These are phyloP conservation scores for Purpureocillium lavendulum DNA, from an alignment of 2,329 filamentous ascomycete species.

Conservation along the genomic window DNA sequence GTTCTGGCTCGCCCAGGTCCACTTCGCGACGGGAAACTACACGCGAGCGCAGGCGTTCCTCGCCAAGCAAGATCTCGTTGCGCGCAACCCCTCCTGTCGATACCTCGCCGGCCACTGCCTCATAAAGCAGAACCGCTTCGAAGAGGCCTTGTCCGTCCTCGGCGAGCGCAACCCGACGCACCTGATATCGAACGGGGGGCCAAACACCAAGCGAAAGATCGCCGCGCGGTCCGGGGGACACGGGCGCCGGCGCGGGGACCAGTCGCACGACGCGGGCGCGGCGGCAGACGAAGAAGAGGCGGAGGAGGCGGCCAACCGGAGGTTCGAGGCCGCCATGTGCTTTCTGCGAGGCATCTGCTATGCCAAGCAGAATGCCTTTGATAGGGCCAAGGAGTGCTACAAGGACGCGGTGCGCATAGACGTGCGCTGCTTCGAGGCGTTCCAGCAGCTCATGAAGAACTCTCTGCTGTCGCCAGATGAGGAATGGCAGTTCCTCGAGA, in stretches of 20 bases:
- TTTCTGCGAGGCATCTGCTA: constrained; percentile 90
- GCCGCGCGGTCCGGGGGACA: constrained; percentile 22
- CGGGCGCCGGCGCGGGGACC: constrained; percentile 17
- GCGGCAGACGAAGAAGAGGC: constrained; percentile 31
- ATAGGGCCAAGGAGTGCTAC: constrained; percentile 96
- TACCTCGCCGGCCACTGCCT: constrained; percentile 93
- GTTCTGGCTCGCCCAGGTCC: constrained; percentile 96
- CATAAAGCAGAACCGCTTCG: constrained; percentile 83
- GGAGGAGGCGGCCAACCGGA: constrained; percentile 66
- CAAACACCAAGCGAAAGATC: constrained; percentile 28
- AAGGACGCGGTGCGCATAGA: constrained; percentile 96
- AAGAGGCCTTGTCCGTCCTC: constrained; percentile 77
- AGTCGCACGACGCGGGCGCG: too few species aligned
- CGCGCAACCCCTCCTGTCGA: constrained; percentile 75
- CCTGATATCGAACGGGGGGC: constrained; percentile 54
- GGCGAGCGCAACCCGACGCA: constrained; percentile 93
- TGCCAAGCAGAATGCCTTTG: constrained; percentile 94
- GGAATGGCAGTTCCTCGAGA: constrained; percentile 82
- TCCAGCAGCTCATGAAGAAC: constrained; percentile 97
- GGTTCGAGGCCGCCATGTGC: constrained; percentile 96
- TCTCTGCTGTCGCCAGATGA: constrained; percentile 82
- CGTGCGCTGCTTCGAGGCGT: constrained; percentile 96
- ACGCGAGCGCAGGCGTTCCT: constrained; percentile 84
- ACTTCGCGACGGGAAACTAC: constrained; percentile 93
- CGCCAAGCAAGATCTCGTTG: constrained; percentile 71